Conservation (phyloP, 345 rosid species). For the Euphorbia pulcherrima region DNA sequence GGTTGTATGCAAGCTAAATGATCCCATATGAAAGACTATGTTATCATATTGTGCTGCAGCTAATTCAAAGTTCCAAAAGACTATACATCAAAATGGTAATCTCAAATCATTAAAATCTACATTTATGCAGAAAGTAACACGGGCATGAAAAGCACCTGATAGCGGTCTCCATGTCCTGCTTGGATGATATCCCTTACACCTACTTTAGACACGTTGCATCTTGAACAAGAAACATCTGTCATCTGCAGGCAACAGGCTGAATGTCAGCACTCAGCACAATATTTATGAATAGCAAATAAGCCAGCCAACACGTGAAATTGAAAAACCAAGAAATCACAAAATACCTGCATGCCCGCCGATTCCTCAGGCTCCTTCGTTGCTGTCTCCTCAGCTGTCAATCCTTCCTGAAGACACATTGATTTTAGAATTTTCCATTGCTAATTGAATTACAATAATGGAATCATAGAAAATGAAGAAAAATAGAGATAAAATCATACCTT, state of each 20-base stretch:
- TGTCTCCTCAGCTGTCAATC: slow-evolving; percentile 81
- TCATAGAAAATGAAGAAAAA: neutral
- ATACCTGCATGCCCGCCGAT: slow-evolving; percentile 75
- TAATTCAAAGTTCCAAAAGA: neutral
- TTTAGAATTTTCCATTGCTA: neutral
- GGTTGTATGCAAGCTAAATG: neutral
- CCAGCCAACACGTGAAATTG: neutral
- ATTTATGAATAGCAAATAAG: too few relatives aligned
- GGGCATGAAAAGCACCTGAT: slow-evolving; percentile 61
- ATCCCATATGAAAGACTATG: neutral
- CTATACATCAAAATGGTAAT: neutral
- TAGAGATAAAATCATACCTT: slow-evolving; percentile 46
- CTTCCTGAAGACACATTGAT: slow-evolving; percentile 52
- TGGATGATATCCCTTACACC: slow-evolving; percentile 90
- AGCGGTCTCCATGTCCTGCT: slow-evolving; percentile 93
- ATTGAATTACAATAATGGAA: neutral
- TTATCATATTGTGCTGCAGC: neutral
- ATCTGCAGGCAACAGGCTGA: slow-evolving; percentile 35
- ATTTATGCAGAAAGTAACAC: neutral
- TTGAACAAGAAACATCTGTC: slow-evolving; percentile 78
- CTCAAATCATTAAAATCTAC: neutral
- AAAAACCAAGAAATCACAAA: slow-evolving; percentile 1
- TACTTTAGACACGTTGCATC: slow-evolving; percentile 73
- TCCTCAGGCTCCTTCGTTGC: slow-evolving; percentile 83
- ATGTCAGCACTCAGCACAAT: neutral